These are phyloP conservation scores for Aspergillus chevalieri DNA, from an alignment of 2,329 filamentous ascomycete species.

Conservation along the genomic window DNA sequence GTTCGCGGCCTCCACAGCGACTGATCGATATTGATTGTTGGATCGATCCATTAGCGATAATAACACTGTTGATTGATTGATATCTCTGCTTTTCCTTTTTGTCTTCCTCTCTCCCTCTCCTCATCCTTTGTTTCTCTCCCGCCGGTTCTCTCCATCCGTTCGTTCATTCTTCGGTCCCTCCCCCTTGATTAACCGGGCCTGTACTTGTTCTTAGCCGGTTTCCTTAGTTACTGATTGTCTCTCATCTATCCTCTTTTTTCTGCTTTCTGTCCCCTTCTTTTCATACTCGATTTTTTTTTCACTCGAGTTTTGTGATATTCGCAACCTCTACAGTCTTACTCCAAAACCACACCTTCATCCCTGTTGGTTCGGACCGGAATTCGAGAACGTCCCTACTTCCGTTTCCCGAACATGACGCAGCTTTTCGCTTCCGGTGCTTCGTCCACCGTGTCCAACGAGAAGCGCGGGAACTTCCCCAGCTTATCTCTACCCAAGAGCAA, in stretches of 20 bases:
- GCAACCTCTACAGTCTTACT: neutral
- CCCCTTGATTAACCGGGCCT: neutral
- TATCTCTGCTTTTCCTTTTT: constrained; percentile 4
- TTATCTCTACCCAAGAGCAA: constrained; percentile 38
- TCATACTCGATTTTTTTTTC: too few relatives aligned
- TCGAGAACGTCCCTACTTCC: neutral
- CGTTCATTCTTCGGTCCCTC: constrained; percentile 4
- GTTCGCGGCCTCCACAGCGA: neutral
- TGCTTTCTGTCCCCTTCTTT: constrained; percentile 3
- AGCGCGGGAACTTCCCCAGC: constrained; percentile 42
- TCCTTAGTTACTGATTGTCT: constrained; percentile 3
- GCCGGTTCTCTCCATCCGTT: neutral
- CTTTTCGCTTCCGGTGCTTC: constrained; percentile 34
- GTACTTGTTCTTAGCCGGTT: constrained; percentile 3
- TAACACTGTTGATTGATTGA: neutral
- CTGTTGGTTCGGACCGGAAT: neutral
- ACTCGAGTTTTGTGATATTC: too few relatives aligned
- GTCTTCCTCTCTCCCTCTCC: constrained; percentile 7
- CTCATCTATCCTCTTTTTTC: constrained; percentile 8
- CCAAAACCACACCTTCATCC: neutral
- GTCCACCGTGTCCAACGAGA: constrained; percentile 39
- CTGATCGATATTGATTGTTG: neutral
- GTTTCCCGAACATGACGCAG: constrained; percentile 34
- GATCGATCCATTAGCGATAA: neutral
- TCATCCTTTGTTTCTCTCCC: neutral